Evolutionary conservation across 1,284 basidiomycete species (phyloP).

Genomic region (Ustilago cynodontis): DNA sequence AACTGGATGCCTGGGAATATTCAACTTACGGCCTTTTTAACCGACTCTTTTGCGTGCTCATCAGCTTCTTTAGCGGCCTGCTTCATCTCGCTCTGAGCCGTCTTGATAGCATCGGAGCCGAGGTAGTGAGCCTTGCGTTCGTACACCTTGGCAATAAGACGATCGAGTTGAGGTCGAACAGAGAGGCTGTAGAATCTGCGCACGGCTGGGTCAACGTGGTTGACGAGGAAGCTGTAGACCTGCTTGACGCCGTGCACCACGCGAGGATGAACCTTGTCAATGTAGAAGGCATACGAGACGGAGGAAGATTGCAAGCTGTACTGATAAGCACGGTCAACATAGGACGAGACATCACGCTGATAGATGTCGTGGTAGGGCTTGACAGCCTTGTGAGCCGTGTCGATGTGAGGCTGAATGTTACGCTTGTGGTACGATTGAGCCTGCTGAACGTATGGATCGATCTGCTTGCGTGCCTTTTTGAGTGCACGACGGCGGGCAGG

Average conservation of each 20-base stretch:
- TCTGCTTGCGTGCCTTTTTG: constrained; percentile 53
- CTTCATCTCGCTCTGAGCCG: constrained; percentile 44
- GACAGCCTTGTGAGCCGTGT: constrained; percentile 50
- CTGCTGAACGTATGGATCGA: constrained; percentile 59
- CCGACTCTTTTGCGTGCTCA: constrained; percentile 39
- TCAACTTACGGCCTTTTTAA: constrained; percentile 54
- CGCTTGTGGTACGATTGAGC: constrained; percentile 58
- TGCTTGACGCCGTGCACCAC: constrained; percentile 48
- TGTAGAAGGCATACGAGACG: constrained; percentile 56
- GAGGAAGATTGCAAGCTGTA: constrained; percentile 49
- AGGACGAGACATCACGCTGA: constrained; percentile 66
- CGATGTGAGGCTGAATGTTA: constrained; percentile 63
- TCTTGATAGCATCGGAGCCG: constrained; percentile 51
- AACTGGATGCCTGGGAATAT: background rate
- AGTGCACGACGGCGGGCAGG: constrained; percentile 53
- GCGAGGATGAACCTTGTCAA: constrained; percentile 61
- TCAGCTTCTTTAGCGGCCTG: constrained; percentile 34
- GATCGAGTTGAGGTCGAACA: constrained; percentile 60
- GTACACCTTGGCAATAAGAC: constrained; percentile 53
- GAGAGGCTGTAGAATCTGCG: constrained; percentile 59
- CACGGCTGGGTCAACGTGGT: constrained; percentile 56
- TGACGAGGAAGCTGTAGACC: constrained; percentile 55
- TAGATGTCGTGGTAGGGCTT: constrained; percentile 67
- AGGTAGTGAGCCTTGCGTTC: constrained; percentile 57
- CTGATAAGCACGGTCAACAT: constrained; percentile 52